Conservation (phyloP, 805 yeast species). For the Candida multigemmis region DNA sequence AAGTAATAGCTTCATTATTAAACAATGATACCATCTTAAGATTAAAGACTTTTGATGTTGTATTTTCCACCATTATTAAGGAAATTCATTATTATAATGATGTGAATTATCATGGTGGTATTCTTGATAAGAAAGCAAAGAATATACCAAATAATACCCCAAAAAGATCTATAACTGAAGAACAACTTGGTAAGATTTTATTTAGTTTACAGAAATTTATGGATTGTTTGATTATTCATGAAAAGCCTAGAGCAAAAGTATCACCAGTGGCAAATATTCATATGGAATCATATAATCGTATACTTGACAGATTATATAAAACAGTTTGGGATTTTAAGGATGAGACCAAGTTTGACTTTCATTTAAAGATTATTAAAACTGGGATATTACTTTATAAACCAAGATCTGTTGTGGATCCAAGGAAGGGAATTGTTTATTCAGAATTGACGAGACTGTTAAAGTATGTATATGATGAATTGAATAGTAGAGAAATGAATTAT, state of each 20-base stretch:
- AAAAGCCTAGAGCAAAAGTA: slow-evolving; percentile 3
- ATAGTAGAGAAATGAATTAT: too few relatives aligned
- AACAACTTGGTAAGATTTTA: slow-evolving; percentile 14
- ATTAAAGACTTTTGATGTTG: slow-evolving; percentile 18
- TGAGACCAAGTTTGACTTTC: slow-evolving; percentile 9
- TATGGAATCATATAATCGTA: slow-evolving; percentile 13
- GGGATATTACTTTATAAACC: slow-evolving; percentile 23
- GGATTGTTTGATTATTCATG: slow-evolving; percentile 12
- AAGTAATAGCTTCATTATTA: too few relatives aligned
- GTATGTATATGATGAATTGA: too few relatives aligned
- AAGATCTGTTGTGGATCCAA: too few relatives aligned
- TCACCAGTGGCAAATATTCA: slow-evolving; percentile 5
- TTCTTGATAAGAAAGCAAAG: slow-evolving; percentile 6
- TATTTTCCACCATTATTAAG: slow-evolving; percentile 18
- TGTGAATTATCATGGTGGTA: slow-evolving; percentile 12
- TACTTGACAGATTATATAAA: slow-evolving; percentile 14
- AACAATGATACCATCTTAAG: too few relatives aligned
- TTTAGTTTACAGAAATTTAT: slow-evolving; percentile 13
- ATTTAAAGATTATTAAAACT: slow-evolving; percentile 16
- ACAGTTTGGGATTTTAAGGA: slow-evolving; percentile 15
- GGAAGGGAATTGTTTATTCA: too few relatives aligned
- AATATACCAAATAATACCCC: slow-evolving; percentile 14
- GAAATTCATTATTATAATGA: slow-evolving; percentile 20
- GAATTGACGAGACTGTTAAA: too few relatives aligned
- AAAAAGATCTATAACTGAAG: slow-evolving; percentile 12